Conservation (phyloP, 495 filamentous ascomycete species). For the Penicillium psychrofluorescens region DNA sequence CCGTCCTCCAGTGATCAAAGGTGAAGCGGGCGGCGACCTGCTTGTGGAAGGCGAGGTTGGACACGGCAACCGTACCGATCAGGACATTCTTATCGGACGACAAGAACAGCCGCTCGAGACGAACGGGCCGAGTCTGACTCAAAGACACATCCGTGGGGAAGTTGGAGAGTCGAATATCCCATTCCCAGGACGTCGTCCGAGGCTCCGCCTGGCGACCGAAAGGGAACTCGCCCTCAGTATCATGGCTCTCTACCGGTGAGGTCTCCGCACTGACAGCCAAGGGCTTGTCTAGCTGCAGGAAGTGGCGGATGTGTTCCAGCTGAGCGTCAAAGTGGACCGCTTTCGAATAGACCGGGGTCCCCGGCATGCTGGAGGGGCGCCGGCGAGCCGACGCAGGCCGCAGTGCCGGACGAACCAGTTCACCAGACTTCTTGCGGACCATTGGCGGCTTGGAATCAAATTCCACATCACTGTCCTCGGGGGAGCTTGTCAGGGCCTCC, state of each 20-base stretch:
- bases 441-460: constrained; percentile 64
- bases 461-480: constrained; percentile 55
- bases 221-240: constrained; percentile 79
- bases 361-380: constrained; percentile 92
- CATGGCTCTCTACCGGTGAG: constrained; percentile 84
- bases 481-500: constrained; percentile 52
- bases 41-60: constrained; percentile 89
- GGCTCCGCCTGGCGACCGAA: constrained; percentile 54
- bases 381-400: constrained; percentile 62
- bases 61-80: constrained; percentile 73
- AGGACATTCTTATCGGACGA: constrained; percentile 80
- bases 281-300: constrained; percentile 85
- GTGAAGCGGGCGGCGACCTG: constrained; percentile 84
- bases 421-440: constrained; percentile 96
- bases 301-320: constrained; percentile 91
- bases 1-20: constrained; percentile 96
- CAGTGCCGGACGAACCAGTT: constrained; percentile 88
- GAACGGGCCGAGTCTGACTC: constrained; percentile 56
- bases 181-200: constrained; percentile 55
- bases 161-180: constrained; percentile 79
- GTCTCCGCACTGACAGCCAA: constrained; percentile 91
- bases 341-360: constrained; percentile 91
- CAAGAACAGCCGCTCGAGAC: constrained; percentile 77
- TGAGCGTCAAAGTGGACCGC: constrained; percentile 93
- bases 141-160: constrained; percentile 66